Evolutionary conservation across 345 rosid species (phyloP), one percentile per base, ranked within the genome.

Genomic region (Acer saccharum): DNA sequence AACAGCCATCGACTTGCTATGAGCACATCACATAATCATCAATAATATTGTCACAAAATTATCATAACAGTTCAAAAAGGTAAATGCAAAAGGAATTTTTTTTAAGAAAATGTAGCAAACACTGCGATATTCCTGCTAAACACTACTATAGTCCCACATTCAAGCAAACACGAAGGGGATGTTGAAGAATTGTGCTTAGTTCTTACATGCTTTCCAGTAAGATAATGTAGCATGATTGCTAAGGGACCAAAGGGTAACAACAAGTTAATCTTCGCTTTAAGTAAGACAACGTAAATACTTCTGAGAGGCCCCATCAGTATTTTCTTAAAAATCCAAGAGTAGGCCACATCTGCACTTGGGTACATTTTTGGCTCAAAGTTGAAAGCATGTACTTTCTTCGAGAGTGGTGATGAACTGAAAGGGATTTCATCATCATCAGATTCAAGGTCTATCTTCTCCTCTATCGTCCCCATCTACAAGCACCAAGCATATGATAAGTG

Each of bases 231-330:
- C 69, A 95, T 67, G 78, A 95, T 90, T 4, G 91, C 93, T 18
- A 95, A 77, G 60, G 96, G 98, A 62, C 99, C 98, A n/a, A 95
- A 89, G 32, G 92, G 94, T 84, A 95, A 80, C 74, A 87, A 60
- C 14, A 85, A 11, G 27, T 87, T 87, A n/a, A 87, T 88, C 87
- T 88, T 88, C 1, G 89, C 85, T 55, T 72, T 82, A 27, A 86
- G 68, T 41, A 88, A 32, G 44, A 88, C 86, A 61, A 60, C 18
- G 74, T 86, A 77, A 69, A 88, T 73, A 54, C 87, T 86, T 43
- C 83, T 29, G 16, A 86, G 62, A 61, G 76, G 81, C 41, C 81
- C 80, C 78, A 62, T 74, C 54, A 10, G 57, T 66, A 76, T 76
- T 60, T 70, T 71, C 79, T 76, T 83, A 68, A 90, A 61, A 81